Percentiles rank a stretch among this genome's conserved stretches.
These are phyloP conservation scores for Peronosclerospora sorghi DNA, from an alignment of 352 stramenopile species.

Conservation along the genomic window DNA sequence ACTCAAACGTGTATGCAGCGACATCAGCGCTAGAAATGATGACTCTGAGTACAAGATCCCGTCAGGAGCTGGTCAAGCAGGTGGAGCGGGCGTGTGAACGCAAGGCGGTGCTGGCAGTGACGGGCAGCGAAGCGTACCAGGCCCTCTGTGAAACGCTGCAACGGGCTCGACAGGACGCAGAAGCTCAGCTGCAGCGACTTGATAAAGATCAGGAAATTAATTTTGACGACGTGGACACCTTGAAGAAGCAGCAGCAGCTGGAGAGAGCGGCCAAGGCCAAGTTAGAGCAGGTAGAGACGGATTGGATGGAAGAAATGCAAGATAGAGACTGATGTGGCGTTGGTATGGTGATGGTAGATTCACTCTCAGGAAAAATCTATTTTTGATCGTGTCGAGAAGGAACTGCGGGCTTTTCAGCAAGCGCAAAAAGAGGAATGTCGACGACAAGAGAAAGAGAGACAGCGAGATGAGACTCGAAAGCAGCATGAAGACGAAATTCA, in stretches of 20 bases:
- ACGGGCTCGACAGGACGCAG: constrained; percentile 37
- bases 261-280: constrained; percentile 24
- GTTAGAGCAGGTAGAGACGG: constrained; percentile 24
- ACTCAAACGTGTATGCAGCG: constrained; percentile 4
- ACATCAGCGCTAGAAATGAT: constrained; percentile 12
- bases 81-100: constrained; percentile 55
- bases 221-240: constrained; percentile 5
- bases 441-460: constrained; percentile 20
- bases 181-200: constrained; percentile 26
- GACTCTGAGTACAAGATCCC: constrained; percentile 18
- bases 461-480: constrained; percentile 24
- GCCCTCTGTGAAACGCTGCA: constrained; percentile 52
- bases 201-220: constrained; percentile 3
- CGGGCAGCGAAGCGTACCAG: constrained; percentile 42
- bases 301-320: background rate
- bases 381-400: constrained; percentile 35
- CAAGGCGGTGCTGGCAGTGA: constrained; percentile 43
- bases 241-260: constrained; percentile 26
- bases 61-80: constrained; percentile 49
- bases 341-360: constrained; percentile 14
- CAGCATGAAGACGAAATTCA: constrained; percentile 25
- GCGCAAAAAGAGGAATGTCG: constrained; percentile 18
- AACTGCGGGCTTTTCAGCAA: constrained; percentile 36
- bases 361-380: constrained; percentile 24
- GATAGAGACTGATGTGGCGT: background rate